Evolutionary conservation across 2,329 filamentous ascomycete genomes (phyloP), one percentile per base, ranked within the genome.

Genomic region (Talaromyces verruculosus): DNA sequence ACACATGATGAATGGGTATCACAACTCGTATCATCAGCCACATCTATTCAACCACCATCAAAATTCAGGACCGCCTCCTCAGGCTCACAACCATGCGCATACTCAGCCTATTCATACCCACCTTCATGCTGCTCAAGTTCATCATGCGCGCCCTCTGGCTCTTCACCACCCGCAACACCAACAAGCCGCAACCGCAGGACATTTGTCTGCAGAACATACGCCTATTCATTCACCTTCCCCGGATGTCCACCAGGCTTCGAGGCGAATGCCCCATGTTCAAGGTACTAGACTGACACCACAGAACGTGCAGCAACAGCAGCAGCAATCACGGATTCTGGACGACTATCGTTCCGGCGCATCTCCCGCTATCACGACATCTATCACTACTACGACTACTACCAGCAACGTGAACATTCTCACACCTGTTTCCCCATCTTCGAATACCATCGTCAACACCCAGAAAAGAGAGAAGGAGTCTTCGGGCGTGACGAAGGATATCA

Each of bases 401-500:
- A 43, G 17, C 15, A 55, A 11, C 19, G 39, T 39, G 22, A 28
- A 45, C 37, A 57, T 57, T 2, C 62, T 58, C 39, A 64, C 62
- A 15, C 39, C 62, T 17, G 53, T 43, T 13, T 58, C 62, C 2
- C 51, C 51, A 37, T 45, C 53, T 35, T 57, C 51, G 30, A 58
- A 49, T 37, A 58, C 22, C 60, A 19, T 15, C 5, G 28, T 28
- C 33, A 59, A 35, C n/a, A 17, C 64, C 22, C 63, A 61, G 39
- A 61, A 61, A 19, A 49, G 62, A 28, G 65, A 64, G 19, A 47
- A 64, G 13, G 61, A 61, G 5, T 22, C 65, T 3, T 60, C 66
- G 5, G 19, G 39, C 22, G 25, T 15, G 15, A 45, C 39, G 4
- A 78, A 69, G 2, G 81, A 85, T n/a, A 80, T 87, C 45, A 84